Evolutionary conservation across 257 asterid genomes (phyloP).

Genomic region (Solanum ahanhuiri): DNA sequence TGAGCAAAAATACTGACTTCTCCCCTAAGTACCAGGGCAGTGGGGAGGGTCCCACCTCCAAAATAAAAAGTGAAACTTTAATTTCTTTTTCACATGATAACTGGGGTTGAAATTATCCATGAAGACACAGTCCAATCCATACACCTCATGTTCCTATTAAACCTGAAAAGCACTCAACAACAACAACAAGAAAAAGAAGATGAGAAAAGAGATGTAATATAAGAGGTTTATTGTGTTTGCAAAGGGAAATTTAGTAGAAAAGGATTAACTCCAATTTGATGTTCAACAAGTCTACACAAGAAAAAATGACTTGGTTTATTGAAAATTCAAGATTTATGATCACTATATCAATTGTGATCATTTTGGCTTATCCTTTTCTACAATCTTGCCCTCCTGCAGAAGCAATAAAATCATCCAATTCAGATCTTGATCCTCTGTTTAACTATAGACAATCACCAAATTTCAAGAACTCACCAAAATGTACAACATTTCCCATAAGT

Average conservation of each 20-base stretch:
- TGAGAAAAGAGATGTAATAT: not conserved
- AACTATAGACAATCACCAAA: not conserved
- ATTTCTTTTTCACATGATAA: not conserved
- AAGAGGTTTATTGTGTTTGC: not conserved
- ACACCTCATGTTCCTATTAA: not conserved
- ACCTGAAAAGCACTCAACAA: not conserved
- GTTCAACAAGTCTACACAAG: not conserved
- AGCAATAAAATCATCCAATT: constrained; percentile 26
- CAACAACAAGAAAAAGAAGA: not conserved
- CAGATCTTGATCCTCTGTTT: constrained; percentile 7
- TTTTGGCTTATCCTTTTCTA: constrained; percentile 36
- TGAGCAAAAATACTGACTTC: not conserved
- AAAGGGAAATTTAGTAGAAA: not conserved
- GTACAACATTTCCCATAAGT: not conserved
- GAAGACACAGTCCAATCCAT: not conserved
- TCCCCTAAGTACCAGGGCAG: not conserved
- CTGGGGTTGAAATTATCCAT: not conserved
- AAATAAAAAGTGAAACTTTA: not conserved
- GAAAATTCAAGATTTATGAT: constrained; percentile 2
- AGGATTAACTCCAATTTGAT: not conserved
- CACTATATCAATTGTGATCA: constrained; percentile 22
- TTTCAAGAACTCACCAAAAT: not conserved
- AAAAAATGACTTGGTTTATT: not conserved
- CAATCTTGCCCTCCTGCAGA: constrained; percentile 48
- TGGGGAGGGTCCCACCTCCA: not conserved